These are phyloP conservation scores for Kodamaea nitidulidarum DNA, from an alignment of 805 yeast genomes.

Conservation along the genomic window DNA sequence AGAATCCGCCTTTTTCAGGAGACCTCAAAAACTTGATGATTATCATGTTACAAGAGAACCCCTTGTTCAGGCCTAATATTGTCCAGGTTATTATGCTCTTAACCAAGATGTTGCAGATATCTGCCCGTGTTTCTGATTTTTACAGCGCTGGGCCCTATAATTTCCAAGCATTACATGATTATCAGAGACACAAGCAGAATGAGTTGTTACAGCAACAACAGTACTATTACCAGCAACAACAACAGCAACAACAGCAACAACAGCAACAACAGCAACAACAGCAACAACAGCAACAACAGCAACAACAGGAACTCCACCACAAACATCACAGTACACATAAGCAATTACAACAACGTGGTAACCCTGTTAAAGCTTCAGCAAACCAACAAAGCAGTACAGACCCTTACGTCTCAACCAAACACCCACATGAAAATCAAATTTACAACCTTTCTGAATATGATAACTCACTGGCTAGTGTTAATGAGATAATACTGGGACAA, in stretches of 20 bases:
- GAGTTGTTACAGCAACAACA: constrained; percentile 35
- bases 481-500: not conserved
- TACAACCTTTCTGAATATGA: constrained; percentile 1
- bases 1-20: constrained; percentile 63
- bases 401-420: not conserved
- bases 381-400: not conserved
- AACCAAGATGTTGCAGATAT: constrained; percentile 42
- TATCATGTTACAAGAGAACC: constrained; percentile 79
- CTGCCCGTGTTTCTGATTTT: constrained; percentile 36
- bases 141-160: constrained; percentile 53
- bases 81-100: constrained; percentile 73
- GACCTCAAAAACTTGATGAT: constrained; percentile 71
- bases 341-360: not conserved
- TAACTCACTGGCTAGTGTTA: not conserved
- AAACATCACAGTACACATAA: not conserved
- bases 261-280: constrained; percentile 8
- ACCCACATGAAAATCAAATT: not conserved
- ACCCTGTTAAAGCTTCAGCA: not conserved
- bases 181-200: constrained; percentile 39
- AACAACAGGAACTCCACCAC: not conserved
- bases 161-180: constrained; percentile 51
- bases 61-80: constrained; percentile 77
- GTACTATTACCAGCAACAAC: constrained; percentile 39
- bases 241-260: constrained; percentile 5
- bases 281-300: constrained; percentile 5